Percentiles rank a stretch among this genome's conserved stretches.
phyloP scores from a whole-genome alignment of 306 rosid species.

The Castanopsis chinensis region DNA sequence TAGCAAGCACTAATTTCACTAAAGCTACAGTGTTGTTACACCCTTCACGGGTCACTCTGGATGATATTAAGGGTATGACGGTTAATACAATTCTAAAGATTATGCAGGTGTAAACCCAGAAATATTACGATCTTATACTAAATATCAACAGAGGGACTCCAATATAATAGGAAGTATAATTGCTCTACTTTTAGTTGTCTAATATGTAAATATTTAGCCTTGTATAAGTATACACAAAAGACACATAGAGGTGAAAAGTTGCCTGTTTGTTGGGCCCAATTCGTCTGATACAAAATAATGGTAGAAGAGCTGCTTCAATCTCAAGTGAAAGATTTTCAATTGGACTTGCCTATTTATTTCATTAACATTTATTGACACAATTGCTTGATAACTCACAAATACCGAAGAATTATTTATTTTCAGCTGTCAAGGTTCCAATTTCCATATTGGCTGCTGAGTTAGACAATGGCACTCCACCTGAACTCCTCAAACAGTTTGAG shows the following conservation, averaged over 20 bases:
- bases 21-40: conserved; percentile 7
- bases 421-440: conserved; percentile 2
- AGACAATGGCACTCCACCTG: not conserved
- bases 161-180: too few relatives aligned
- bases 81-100: not conserved
- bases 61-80: not conserved
- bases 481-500: not conserved
- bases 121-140: not conserved
- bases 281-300: not conserved
- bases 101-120: not conserved
- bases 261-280: not conserved
- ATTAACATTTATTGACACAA: too few relatives aligned
- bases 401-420: not conserved
- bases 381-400: too few relatives aligned
- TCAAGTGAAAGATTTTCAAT: too few relatives aligned
- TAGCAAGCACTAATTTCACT: not conserved
- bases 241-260: too few relatives aligned
- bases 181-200: too few relatives aligned
- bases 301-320: not conserved
- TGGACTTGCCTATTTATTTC: too few relatives aligned
- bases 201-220: too few relatives aligned
- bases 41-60: conserved; percentile 8
- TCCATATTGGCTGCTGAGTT: conserved; percentile 4
- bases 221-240: too few relatives aligned
- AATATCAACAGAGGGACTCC: too few relatives aligned